Base-by-base conservation (phyloP, 2,329 filamentous ascomycete species). In the Dothistroma pini region DNA sequence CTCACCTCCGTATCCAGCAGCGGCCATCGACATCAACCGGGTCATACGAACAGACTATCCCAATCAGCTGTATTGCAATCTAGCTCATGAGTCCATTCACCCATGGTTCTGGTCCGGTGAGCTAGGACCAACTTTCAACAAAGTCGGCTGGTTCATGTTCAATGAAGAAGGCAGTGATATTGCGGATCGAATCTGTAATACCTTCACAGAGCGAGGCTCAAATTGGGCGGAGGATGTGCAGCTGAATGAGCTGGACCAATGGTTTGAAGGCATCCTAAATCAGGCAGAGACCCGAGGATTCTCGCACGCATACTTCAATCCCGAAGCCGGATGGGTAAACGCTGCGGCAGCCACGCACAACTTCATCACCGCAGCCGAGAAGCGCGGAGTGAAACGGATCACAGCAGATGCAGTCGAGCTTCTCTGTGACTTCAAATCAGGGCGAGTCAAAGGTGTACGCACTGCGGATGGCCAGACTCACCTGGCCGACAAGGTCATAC, bases 141-240 rank as follows among this genome's bases (percentile, higher is more conserved):
- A 84, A 69, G 84, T 81, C 0, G 86, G 86, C 0, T 83, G 86
- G 75, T 83, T 79, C 74, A 81, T 84, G 70, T 81, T 79, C 64
- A 78, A 83, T 54, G 78, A 75, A 41, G 75, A 71, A 2, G 65
- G 65, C 22, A 66, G 63, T 51, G 60, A 59, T 14, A 58, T 67
- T 29, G 75, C 77, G 59, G 75, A 79, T 48, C 77, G 83, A 59
- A 81, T 80, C 4, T 76, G 82, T n/a, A 71, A 78, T 59, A 84
- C 85, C 60, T 84, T 86, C 69, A 74, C 76, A 61, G 71, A 75
- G 35, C 74, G 82, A 29, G 78, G 79, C 3, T 64, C 61, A 14
- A 71, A 75, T 49, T 70, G 70, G 2, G 75, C 78, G 29, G 72
- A 73, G 5, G 73, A 79, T 31, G 76, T 86, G 53, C 72, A 75